Evolutionary conservation across 2,329 filamentous ascomycete species (phyloP), one percentile per base, ranked within the genome.

Genomic region (Aspergillus candidus): DNA sequence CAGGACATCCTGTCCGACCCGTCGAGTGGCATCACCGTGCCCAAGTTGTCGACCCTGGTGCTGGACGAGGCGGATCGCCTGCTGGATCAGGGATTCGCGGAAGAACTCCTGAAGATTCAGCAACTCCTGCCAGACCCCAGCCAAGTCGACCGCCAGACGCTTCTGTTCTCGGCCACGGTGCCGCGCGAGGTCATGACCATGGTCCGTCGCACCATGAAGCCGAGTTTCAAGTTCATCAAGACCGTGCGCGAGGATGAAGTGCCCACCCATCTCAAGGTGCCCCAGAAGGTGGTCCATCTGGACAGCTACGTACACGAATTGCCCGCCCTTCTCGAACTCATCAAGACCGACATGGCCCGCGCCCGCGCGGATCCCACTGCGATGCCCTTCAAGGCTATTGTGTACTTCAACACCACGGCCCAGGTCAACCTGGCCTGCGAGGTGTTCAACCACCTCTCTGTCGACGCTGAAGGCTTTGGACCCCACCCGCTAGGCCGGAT

Each of bases 141-240:
- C 0, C 67, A 82, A 41, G 79, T 83, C 48, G 76, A 84, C 42
- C 82, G 91, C 39, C 93, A 98, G 67, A 96, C 90, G 6, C 80
- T 98, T 58, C 83, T 98, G 67, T 96, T 94, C 66, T 97, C 91
- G 11, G 93, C 93, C 35, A 98, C 93, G 10, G 86, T 98, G 29
- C 88, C 91, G 36, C 77, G 78, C 47, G 80, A 89, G 50, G 91
- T 98, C 35, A 82, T 95, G 54, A 70, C 77, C 35, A 78, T 97
- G 38, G 91, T 94, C 33, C 79, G 83, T 47, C 69, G 72, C 53
- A 88, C 88, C 54, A 83, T 97, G 63, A 88, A 90, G 62, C 78
- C 80, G 2, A 73, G 88, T 54, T 97, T 94, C 67, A 81, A 94
- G 62, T 94, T 93, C 58, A 81, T 96, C 48, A 86, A 91, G 66